Evolutionary conservation across 2,329 filamentous ascomycete species (phyloP), one percentile per base, ranked within the genome.

Genomic region (Verticillium tricorpus): DNA sequence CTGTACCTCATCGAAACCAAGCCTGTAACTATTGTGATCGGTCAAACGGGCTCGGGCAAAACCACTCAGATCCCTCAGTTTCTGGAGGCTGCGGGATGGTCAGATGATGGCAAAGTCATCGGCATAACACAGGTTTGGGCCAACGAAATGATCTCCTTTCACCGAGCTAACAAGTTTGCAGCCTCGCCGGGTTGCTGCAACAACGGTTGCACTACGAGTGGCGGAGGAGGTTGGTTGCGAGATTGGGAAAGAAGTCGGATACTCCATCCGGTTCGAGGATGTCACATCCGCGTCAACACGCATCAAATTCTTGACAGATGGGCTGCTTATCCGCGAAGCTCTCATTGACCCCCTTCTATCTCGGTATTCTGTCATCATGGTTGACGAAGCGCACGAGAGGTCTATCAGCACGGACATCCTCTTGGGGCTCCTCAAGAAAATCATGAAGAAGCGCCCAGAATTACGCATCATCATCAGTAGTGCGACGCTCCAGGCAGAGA

Each of bases 231-330:
- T 92, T 74, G 87, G 88, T 60, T 95, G 91, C 73, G 89, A 93
- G 66, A 73, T 98, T 12, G 95, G 95, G 32, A 92, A 96, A 75
- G 89, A 96, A 72, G 90, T 94, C 28, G 95, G 95, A 60, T 98
- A 96, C 74, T 96, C 92, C 1, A 97, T 98, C 67, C 86, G 87
- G 19, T 90, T 99, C 70, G 94, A 99, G 72, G 94, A 98, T 82
- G 85, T 91, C 66, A 97, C 93, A 5, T 97, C 93, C 22, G 83
- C 89, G 19, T 82, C 86, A 37, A 99, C 95, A 1, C 86, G 86
- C 59, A 94, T 99, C 78, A 97, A 99, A 73, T 98, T 98, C 71
- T 78, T 98, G 65, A 99, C 94, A 0, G 95, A 99, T 77, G 94
- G 94, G 0, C 81, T 99, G 57, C 83, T 99, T 35, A 86, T 99